Evolutionary conservation across 2,329 filamentous ascomycete genomes (phyloP), one percentile per base, ranked within the genome.

Genomic region (Coccinonectria pachysandricola): DNA sequence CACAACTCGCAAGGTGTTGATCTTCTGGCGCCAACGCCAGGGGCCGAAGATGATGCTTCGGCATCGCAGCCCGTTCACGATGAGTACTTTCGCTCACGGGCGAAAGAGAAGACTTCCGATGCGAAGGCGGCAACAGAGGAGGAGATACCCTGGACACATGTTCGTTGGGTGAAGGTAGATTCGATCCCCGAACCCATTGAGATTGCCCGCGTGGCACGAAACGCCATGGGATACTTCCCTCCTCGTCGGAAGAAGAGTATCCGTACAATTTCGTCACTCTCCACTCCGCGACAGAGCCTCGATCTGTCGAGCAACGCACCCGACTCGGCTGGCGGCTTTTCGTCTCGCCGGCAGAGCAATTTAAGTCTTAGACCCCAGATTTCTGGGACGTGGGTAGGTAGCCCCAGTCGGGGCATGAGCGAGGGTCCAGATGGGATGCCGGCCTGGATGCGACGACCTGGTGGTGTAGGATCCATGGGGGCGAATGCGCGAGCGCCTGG

Each of bases 211-310:
- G 74, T 96, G 31, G 75, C 85, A 12, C 75, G 83, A 31, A 76
- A 78, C 54, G 71, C 79, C 3, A 67, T 95, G 22, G 88, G 87
- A 13, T 96, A 88, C 56, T 96, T 96, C 48, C 88, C 88, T 3
- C 87, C 87, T 6, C 73, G 86, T 12, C 69, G 86, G 49, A 84
- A 87, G 74, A 91, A 91, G 76, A 91, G 81, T 36, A 57, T 71
- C 7, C 63, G 69, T 42, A 75, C 75, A 2, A 68, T 70, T 27
- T 80, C 81, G 3, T 67, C 74, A 9, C 40, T 75, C 26, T 73
- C 76, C 11, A 84, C 79, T 3, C 80, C 81, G 6, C 70, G 72
- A 12, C 65, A 70, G 22, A 82, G 77, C 19, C 54, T 77, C 19
- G 78, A 82, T 31, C 45, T 75, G 7, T 62, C 65, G 8, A 68